Evolutionary conservation across 2,329 filamentous ascomycete genomes (phyloP), one percentile per base, ranked within the genome.

Genomic region (Rosellinia necatrix): DNA sequence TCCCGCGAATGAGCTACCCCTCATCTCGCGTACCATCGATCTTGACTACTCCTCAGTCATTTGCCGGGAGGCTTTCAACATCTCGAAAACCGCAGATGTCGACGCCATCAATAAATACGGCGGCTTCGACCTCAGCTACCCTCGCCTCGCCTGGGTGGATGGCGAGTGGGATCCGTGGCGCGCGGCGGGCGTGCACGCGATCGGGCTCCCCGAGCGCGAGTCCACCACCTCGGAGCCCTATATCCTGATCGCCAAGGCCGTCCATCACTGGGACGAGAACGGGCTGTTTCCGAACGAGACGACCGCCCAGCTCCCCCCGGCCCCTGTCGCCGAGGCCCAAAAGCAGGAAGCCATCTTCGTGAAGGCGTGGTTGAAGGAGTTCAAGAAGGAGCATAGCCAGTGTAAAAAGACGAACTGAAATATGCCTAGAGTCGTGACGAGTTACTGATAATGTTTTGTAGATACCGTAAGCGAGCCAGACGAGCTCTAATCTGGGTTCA

Each of bases 221-320:
- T 88, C 81, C 40, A 89, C 88, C 0, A 73, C 76, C 0, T 80
- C 78, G 43, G 81, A 92, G 74, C 90, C 90, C 0, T 89, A 87
- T 60, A 78, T 90, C n/a, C 68, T 93, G 41, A 91, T 96, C 41
- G 75, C 12, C 25, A 49, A 58, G 79, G 89, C 84, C 0, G 89
- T 92, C 17, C 91, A 96, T 71, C 90, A 93, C 69, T 94, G 89
- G 87, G 88, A 90, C 63, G 86, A 88, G 74, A 87, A 88, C 61
- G 85, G 86, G 1, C 64, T 89, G n/a, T 83, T 86, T 46, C 71
- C 76, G 1, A 86, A 87, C 54, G 78, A 89, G 69, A 87, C 86
- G 0, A 81, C 77, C 5, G 62, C 77, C 2, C 72, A 73, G 0
- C 66, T 90, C 27, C 87, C 87, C 1, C 87, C 87, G 0, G 66